Percentiles rank a stretch among this genome's conserved stretches.
Evolutionary conservation across 2,329 filamentous ascomycete genomes (phyloP).

Genomic region (Pseudogymnoascus sp.): DNA sequence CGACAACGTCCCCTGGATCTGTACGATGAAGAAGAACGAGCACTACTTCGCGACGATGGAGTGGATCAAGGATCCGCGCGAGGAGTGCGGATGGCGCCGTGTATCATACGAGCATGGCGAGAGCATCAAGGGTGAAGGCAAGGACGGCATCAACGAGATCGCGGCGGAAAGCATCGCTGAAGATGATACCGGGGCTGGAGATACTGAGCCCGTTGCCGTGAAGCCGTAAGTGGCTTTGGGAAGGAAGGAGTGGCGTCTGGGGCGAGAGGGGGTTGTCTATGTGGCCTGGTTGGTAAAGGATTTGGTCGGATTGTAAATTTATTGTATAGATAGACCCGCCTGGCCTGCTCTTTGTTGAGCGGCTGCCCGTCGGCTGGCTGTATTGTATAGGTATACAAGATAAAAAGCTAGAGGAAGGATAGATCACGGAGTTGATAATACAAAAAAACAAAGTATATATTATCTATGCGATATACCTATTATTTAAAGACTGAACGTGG

Average conservation of each 20-base stretch:
- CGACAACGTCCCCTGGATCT: constrained; percentile 97
- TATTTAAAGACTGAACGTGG: too few species aligned
- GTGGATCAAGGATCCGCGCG: constrained; percentile 55
- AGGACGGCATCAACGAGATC: constrained; percentile 27
- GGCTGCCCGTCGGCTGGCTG: not conserved
- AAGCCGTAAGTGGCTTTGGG: not conserved
- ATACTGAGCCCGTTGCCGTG: not conserved
- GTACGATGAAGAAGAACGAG: constrained; percentile 99
- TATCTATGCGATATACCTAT: not conserved
- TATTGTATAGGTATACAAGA: constrained; percentile 5
- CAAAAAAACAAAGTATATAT: not conserved
- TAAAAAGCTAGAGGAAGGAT: constrained; percentile 1
- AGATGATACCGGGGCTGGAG: not conserved
- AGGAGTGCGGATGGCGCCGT: constrained; percentile 54
- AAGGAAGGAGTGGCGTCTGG: not conserved
- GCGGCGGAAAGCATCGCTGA: constrained; percentile 14
- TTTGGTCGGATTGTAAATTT: constrained; percentile 2
- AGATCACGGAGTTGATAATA: not conserved
- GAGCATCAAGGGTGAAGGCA: constrained; percentile 44
- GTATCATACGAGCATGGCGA: constrained; percentile 53
- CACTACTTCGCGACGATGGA: constrained; percentile 78
- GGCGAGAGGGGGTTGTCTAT: not conserved
- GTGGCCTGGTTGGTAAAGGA: not conserved
- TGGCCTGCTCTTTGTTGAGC: constrained; percentile 1
- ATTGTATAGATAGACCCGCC: constrained; percentile 6